A percentile compares a stretch with the other conserved stretches of the same genome.
These are phyloP conservation scores for Microglena sp. DNA, from an alignment of 139 green algal genomes.

Conservation along the genomic window DNA sequence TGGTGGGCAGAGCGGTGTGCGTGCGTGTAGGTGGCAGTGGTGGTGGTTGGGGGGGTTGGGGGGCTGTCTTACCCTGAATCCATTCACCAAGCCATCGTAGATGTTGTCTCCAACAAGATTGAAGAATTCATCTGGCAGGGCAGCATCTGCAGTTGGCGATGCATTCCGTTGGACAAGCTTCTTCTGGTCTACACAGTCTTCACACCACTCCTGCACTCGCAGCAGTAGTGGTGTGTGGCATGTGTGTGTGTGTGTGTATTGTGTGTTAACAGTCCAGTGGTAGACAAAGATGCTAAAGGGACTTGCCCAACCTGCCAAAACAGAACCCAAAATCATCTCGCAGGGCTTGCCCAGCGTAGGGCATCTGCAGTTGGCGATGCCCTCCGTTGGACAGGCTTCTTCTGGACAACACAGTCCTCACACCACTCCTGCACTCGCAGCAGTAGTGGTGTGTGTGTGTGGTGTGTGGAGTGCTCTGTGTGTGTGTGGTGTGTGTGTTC, in stretches of 20 bases:
- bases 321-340: slow-evolving; percentile 34
- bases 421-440: not conserved
- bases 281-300: not conserved
- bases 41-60: no score
- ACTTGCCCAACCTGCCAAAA: no score
- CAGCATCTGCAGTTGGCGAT: slow-evolving; percentile 32
- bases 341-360: no score
- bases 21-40: no score
- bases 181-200: not conserved
- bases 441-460: no score
- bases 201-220: not conserved
- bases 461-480: no score
- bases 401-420: slow-evolving; percentile 2
- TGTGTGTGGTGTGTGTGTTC: no score
- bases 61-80: slow-evolving; percentile 55
- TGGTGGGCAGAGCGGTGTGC: no score
- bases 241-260: no score
- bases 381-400: slow-evolving; percentile 31
- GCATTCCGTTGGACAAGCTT: slow-evolving; percentile 36
- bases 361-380: slow-evolving; percentile 37
- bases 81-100: slow-evolving; percentile 48
- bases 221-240: no score
- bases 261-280: not conserved
- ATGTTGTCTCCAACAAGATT: slow-evolving; percentile 41
- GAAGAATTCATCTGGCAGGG: slow-evolving; percentile 35